phyloP scores from a whole-genome alignment of 225 moss, liverwort and hornwort genomes.

The Pseudisothecium myosuroides region DNA sequence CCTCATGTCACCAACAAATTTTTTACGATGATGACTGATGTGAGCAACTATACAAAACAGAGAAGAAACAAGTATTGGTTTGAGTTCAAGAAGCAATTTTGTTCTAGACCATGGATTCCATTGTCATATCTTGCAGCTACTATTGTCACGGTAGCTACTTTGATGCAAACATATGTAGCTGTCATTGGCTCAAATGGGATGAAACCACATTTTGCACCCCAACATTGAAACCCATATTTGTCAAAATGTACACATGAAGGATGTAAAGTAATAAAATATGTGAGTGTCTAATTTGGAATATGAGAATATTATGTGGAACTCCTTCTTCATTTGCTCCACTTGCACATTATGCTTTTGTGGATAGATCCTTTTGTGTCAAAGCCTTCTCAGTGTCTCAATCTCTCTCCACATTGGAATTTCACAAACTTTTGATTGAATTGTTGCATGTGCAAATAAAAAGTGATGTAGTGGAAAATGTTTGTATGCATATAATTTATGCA shows the following conservation, averaged over 20 bases:
- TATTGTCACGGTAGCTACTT: background rate
- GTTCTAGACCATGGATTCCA: background rate
- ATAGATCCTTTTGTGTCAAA: background rate
- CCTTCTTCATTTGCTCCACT: background rate
- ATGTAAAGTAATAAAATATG: background rate
- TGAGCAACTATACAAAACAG: background rate
- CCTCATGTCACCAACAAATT: rapidly evolving
- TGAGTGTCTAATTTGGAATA: background rate
- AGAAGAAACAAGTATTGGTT: background rate
- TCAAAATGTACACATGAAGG: too few relatives aligned
- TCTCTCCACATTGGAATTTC: background rate
- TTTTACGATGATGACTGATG: background rate
- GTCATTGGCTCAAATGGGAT: background rate
- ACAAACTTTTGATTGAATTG: rapidly evolving
- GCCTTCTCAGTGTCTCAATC: background rate
- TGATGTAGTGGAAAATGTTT: background rate
- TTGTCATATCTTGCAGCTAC: background rate
- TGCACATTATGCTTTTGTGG: background rate
- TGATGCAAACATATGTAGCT: background rate
- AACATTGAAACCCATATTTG: background rate
- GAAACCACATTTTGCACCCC: background rate
- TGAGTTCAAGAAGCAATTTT: background rate
- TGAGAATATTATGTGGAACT: rapidly evolving
- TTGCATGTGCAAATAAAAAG: background rate
- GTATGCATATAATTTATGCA: background rate